Percentiles rank a stretch among this genome's conserved stretches.
Conservation (phyloP, 768 basidiomycete species). For the Fistulinella prunicolor region DNA sequence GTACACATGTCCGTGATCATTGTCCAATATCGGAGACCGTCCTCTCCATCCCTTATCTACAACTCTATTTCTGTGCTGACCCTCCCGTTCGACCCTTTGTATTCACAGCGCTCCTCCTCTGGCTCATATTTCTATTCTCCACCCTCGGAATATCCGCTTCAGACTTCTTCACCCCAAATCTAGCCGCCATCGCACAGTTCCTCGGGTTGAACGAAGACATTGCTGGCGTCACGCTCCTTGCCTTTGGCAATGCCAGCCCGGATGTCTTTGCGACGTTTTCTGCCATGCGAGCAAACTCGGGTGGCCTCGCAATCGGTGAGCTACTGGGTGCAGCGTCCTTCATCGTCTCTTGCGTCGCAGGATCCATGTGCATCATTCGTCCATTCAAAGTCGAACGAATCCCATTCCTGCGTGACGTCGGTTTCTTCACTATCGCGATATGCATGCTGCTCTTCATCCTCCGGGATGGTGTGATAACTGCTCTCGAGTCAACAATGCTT, state of each 20-base stretch:
- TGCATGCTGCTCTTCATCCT: conserved; percentile 72
- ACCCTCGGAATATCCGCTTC: conserved; percentile 93
- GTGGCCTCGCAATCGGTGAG: conserved; percentile 91
- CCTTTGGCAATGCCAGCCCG: conserved; percentile 96
- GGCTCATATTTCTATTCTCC: conserved; percentile 92
- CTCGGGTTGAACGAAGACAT: conserved; percentile 90
- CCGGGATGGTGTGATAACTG: conserved; percentile 65
- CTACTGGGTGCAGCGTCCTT: conserved; percentile 93
- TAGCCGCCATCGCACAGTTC: conserved; percentile 82
- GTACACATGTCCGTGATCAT: conserved; percentile 53
- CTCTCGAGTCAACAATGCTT: conserved; percentile 71
- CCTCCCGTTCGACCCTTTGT: conserved; percentile 51
- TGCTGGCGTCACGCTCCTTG: conserved; percentile 94
- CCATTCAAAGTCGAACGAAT: conserved; percentile 81
- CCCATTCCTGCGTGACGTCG: conserved; percentile 90
- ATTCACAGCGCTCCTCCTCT: conserved; percentile 64
- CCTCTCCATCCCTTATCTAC: conserved; percentile 67
- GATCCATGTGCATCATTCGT: conserved; percentile 96
- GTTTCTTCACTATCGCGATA: conserved; percentile 89
- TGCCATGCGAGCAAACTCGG: conserved; percentile 82
- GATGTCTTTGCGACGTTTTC: conserved; percentile 96
- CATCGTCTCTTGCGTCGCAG: conserved; percentile 94
- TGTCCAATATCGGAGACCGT: conserved; percentile 63
- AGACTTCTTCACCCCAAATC: conserved; percentile 97
- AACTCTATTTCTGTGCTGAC: conserved; percentile 67